Evolutionary conservation across 2,329 filamentous ascomycete genomes (phyloP).

Genomic region (Colletotrichum limetticola): DNA sequence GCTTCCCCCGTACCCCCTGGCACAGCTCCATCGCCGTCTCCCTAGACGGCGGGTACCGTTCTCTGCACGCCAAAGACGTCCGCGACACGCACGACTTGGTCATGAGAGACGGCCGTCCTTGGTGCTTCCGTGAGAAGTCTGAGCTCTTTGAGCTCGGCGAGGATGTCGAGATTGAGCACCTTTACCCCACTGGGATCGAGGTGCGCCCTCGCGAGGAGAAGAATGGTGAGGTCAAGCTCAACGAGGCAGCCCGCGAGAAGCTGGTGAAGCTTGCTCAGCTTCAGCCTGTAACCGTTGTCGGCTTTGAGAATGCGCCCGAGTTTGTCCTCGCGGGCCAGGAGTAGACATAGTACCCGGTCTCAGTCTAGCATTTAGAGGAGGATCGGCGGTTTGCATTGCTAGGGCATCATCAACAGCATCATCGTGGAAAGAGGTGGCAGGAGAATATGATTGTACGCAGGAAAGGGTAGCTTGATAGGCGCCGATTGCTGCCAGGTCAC

Average conservation of each 20-base stretch:
- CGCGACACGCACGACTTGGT: slow-evolving; percentile 45
- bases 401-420: background rate
- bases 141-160: slow-evolving; percentile 39
- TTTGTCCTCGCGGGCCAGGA: background rate
- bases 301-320: slow-evolving; percentile 9
- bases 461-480: background rate
- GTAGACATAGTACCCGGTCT: background rate
- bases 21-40: slow-evolving; percentile 47
- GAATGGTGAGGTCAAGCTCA: background rate
- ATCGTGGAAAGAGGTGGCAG: background rate
- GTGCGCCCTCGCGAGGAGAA: slow-evolving; percentile 9
- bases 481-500: background rate
- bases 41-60: slow-evolving; percentile 41
- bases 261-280: slow-evolving; percentile 16
- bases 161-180: slow-evolving; percentile 35
- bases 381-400: background rate
- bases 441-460: background rate
- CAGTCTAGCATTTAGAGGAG: background rate
- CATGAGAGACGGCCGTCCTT: slow-evolving; percentile 45
- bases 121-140: slow-evolving; percentile 48
- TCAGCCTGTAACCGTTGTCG: slow-evolving; percentile 18
- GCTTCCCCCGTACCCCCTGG: slow-evolving; percentile 45
- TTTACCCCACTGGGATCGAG: slow-evolving; percentile 35
- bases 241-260: slow-evolving; percentile 18
- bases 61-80: slow-evolving; percentile 36